A percentile compares a stretch with the other conserved stretches of the same genome.
Evolutionary conservation across 768 basidiomycete species (phyloP).

Genomic region (Gloeostereum incarnatum): DNA sequence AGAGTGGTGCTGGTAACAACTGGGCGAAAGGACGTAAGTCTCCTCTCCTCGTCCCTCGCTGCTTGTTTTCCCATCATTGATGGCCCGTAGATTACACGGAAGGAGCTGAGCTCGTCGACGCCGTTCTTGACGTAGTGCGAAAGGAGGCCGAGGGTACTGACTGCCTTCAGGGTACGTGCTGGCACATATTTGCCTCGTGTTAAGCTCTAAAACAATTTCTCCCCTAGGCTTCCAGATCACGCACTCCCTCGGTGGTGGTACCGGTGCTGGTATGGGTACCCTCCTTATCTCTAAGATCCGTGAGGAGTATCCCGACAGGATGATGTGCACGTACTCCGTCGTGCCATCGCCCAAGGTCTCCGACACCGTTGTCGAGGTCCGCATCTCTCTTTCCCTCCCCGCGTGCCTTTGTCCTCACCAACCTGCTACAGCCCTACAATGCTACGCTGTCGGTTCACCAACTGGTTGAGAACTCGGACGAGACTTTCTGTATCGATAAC

Average conservation of each 20-base stretch:
- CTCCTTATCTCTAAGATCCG: slow-evolving; percentile 98
- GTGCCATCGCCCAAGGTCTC: slow-evolving; percentile 97
- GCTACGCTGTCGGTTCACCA: slow-evolving; percentile 98
- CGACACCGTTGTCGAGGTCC: slow-evolving; percentile 94
- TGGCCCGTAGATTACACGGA: slow-evolving; percentile 67
- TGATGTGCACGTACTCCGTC: slow-evolving; percentile 99
- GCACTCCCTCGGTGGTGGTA: slow-evolving; percentile 97
- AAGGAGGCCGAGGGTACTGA: slow-evolving; percentile 98
- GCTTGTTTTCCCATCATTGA: slow-evolving; percentile 7
- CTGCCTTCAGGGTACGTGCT: slow-evolving; percentile 85
- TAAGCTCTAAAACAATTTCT: slow-evolving; percentile 5
- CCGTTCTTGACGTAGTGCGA: slow-evolving; percentile 95
- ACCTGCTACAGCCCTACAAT: slow-evolving; percentile 77
- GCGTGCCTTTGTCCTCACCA: not conserved
- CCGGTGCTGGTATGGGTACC: slow-evolving; percentile 99
- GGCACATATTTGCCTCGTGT: slow-evolving; percentile 1
- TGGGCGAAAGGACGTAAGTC: slow-evolving; percentile 99
- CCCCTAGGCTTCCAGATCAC: slow-evolving; percentile 91
- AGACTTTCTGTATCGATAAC: slow-evolving; percentile 99
- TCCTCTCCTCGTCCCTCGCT: slow-evolving; percentile 1
- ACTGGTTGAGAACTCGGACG: slow-evolving; percentile 98
- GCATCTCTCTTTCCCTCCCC: slow-evolving; percentile 6
- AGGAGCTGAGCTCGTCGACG: slow-evolving; percentile 97
- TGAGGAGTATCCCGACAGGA: slow-evolving; percentile 97
- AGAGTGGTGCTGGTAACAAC: slow-evolving; percentile 98